These are phyloP conservation scores for Hypseocharis bilobata DNA, from an alignment of 441 rosid genomes.

Conservation along the genomic window DNA sequence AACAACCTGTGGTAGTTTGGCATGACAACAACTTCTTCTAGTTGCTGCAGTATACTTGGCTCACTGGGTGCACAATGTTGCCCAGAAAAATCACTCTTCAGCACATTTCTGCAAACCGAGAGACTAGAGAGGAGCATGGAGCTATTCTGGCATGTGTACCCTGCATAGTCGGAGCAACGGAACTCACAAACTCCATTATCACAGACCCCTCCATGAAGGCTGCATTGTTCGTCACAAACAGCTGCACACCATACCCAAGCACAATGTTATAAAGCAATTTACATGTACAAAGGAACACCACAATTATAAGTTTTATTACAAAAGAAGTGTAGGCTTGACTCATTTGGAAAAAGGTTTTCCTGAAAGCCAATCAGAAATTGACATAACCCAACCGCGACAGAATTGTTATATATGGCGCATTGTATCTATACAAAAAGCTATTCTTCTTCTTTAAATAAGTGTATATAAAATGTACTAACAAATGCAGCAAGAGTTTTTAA, in stretches of 20 bases:
- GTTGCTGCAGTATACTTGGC: slow-evolving; percentile 76
- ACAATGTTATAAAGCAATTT: slow-evolving; percentile 9
- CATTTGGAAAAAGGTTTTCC: not conserved
- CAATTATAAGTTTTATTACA: not conserved
- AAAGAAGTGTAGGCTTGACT: not conserved
- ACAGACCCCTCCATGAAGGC: slow-evolving; percentile 96
- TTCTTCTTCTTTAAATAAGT: no score
- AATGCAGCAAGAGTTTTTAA: no score
- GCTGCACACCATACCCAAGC: slow-evolving; percentile 40
- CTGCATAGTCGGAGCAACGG: slow-evolving; percentile 97
- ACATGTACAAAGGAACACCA: not conserved
- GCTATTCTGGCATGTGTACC: slow-evolving; percentile 94
- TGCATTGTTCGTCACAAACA: slow-evolving; percentile 92
- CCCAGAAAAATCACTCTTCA: slow-evolving; percentile 61
- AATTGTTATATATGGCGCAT: no score
- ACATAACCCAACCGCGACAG: no score
- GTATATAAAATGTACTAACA: no score
- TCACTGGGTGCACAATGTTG: slow-evolving; percentile 96
- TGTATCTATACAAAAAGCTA: no score
- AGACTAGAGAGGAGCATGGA: slow-evolving; percentile 67
- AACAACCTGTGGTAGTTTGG: slow-evolving; percentile 85
- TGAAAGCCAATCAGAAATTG: slow-evolving; percentile 40
- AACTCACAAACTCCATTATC: slow-evolving; percentile 97
- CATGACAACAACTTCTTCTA: slow-evolving; percentile 91
- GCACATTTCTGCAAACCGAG: slow-evolving; percentile 69